A percentile compares a stretch with the other conserved stretches of the same genome.
phyloP scores from a whole-genome alignment of 2,329 filamentous ascomycete genomes.

The Leptodontidium sp. region DNA sequence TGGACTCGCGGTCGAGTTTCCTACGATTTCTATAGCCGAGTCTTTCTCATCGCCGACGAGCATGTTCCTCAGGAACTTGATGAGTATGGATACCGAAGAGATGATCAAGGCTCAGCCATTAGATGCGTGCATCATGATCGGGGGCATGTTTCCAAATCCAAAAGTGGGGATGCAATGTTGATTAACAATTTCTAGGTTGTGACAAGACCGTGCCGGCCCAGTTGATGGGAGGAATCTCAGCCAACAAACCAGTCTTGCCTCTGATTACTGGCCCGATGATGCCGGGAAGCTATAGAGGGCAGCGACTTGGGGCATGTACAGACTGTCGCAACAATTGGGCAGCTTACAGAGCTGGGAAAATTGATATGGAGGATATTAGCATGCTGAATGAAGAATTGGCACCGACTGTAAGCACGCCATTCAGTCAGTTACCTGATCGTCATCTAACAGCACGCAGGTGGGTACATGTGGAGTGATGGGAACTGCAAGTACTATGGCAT shows the following conservation, averaged over 20 bases:
- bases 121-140: slow-evolving; percentile 73
- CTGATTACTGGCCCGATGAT: slow-evolving; percentile 79
- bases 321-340: slow-evolving; percentile 81
- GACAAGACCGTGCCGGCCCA: slow-evolving; percentile 80
- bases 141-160: slow-evolving; percentile 55
- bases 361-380: slow-evolving; percentile 77
- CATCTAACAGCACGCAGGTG: slow-evolving; percentile 24
- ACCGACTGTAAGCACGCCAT: slow-evolving; percentile 62
- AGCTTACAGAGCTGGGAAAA: slow-evolving; percentile 67
- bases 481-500: slow-evolving; percentile 65
- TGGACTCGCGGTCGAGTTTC: slow-evolving; percentile 75
- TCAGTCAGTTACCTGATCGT: neutral
- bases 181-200: slow-evolving; percentile 59
- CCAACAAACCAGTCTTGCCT: slow-evolving; percentile 75
- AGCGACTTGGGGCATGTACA: slow-evolving; percentile 75
- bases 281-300: slow-evolving; percentile 71
- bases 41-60: slow-evolving; percentile 74
- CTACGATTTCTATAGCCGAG: slow-evolving; percentile 77
- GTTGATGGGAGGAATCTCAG: slow-evolving; percentile 78
- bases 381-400: slow-evolving; percentile 77
- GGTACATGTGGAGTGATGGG: slow-evolving; percentile 67
- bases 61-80: slow-evolving; percentile 78
- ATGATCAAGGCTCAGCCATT: slow-evolving; percentile 78
- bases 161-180: slow-evolving; percentile 6
- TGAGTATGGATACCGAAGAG: slow-evolving; percentile 84